phyloP scores from a whole-genome alignment of 148 eudicot species.

The Drosera capensis region DNA sequence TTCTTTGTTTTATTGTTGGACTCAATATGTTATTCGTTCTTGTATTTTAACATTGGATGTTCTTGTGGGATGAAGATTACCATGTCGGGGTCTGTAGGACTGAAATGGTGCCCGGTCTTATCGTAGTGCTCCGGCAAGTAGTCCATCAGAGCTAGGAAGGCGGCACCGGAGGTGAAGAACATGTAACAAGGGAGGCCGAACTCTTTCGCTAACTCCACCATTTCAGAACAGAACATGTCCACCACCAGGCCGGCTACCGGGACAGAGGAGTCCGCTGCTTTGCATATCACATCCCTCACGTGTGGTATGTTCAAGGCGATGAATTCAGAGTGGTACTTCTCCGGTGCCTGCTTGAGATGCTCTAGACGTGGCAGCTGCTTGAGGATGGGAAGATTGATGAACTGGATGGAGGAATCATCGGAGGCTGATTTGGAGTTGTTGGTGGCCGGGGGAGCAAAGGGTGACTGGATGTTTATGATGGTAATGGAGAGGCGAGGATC shows the following conservation, averaged over 20 bases:
- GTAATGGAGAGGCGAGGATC: slow-evolving; percentile 4
- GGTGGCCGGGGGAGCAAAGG: neutral
- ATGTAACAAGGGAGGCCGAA: slow-evolving; percentile 12
- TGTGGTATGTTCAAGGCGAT: neutral
- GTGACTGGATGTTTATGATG: neutral
- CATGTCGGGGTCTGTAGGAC: neutral
- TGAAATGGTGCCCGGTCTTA: neutral
- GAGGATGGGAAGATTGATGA: neutral
- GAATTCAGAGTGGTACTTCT: neutral
- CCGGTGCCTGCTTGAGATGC: neutral
- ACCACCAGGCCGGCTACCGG: neutral
- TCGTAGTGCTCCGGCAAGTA: slow-evolving; percentile 4
- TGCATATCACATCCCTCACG: neutral
- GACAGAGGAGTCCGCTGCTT: neutral
- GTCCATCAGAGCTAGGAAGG: slow-evolving; percentile 8
- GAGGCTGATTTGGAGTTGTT: neutral
- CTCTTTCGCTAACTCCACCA: slow-evolving; percentile 12
- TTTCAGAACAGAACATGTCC: neutral
- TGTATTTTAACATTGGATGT: too few relatives aligned
- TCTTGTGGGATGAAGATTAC: too few relatives aligned
- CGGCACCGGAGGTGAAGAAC: slow-evolving; percentile 8
- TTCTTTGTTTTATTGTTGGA: too few relatives aligned
- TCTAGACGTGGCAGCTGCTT: neutral
- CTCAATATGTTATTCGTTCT: too few relatives aligned
- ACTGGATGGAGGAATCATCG: neutral